A percentile compares a stretch with the other conserved stretches of the same genome.
Evolutionary conservation across 495 filamentous ascomycete genomes (phyloP).

Genomic region (Xylaria longipes): DNA sequence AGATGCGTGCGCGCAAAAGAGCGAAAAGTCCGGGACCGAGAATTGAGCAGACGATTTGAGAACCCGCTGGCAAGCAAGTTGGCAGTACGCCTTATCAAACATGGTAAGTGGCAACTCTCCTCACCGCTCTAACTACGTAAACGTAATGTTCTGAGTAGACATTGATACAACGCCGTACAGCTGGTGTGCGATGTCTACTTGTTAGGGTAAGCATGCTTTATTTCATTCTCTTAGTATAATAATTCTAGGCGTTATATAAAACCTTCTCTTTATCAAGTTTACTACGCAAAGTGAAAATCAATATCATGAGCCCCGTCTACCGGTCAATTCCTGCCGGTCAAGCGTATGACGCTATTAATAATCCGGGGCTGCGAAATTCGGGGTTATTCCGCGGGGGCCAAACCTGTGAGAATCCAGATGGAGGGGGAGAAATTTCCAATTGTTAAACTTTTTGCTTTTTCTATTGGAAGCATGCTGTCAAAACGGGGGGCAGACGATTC

Average conservation of each 20-base stretch:
- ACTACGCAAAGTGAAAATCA: neutral
- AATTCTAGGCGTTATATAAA: too few species aligned
- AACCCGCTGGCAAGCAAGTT: neutral
- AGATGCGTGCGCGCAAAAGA: neutral
- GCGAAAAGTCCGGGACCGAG: neutral
- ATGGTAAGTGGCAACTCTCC: neutral
- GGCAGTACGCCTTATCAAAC: neutral
- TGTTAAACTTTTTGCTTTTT: neutral
- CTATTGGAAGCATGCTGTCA: neutral
- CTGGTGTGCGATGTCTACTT: neutral
- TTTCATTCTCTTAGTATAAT: neutral
- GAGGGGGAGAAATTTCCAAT: neutral
- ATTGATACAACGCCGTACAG: neutral
- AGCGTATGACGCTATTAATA: neutral
- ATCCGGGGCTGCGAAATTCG: neutral
- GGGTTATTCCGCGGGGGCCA: neutral
- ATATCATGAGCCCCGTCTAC: neutral
- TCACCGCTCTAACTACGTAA: neutral
- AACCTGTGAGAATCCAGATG: neutral
- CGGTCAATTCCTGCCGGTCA: neutral
- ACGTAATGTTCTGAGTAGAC: neutral
- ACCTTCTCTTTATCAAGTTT: neutral
- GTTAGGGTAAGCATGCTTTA: neutral
- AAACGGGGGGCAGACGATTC: neutral
- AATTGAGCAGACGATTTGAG: neutral